phyloP scores from a whole-genome alignment of 116 monocot genomes.

The Trichopus zeylanicus region DNA sequence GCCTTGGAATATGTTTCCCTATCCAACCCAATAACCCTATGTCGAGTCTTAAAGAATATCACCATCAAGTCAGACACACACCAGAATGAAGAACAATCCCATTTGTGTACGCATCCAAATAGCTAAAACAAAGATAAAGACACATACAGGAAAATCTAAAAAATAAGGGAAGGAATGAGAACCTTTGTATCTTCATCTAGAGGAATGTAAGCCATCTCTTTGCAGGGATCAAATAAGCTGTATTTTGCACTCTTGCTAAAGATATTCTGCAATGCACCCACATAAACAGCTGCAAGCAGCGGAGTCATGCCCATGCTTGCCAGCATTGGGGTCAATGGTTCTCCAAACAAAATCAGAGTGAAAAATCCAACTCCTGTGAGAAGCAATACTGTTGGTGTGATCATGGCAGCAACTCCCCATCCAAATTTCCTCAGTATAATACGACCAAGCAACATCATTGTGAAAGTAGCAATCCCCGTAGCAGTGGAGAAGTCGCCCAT shows the following conservation, averaged over 20 bases:
- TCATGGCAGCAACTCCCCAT: constrained; percentile 95
- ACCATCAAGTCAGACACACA: no score
- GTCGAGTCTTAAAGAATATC: no score
- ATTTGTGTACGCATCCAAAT: no score
- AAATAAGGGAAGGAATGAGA: constrained; percentile 8
- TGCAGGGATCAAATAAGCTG: constrained; percentile 95
- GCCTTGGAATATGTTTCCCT: no score
- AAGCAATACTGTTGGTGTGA: constrained; percentile 83
- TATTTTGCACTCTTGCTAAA: constrained; percentile 98
- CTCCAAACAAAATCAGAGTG: constrained; percentile 80
- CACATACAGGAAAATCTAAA: no score
- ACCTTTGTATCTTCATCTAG: constrained; percentile 98
- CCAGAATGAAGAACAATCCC: no score
- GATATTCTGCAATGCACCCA: constrained; percentile 90
- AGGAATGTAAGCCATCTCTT: constrained; percentile 98
- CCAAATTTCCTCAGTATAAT: constrained; percentile 85
- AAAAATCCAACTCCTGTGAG: constrained; percentile 92
- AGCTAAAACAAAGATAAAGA: no score
- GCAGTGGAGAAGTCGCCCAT: constrained; percentile 97
- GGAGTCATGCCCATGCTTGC: constrained; percentile 73
- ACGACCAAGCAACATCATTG: constrained; percentile 88
- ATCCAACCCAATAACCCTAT: no score
- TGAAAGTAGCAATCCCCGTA: constrained; percentile 86
- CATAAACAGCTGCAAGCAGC: constrained; percentile 92
- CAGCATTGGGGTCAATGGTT: constrained; percentile 57